phyloP scores from a whole-genome alignment of 352 stramenopile genomes.

The Pythium plurisporium region DNA sequence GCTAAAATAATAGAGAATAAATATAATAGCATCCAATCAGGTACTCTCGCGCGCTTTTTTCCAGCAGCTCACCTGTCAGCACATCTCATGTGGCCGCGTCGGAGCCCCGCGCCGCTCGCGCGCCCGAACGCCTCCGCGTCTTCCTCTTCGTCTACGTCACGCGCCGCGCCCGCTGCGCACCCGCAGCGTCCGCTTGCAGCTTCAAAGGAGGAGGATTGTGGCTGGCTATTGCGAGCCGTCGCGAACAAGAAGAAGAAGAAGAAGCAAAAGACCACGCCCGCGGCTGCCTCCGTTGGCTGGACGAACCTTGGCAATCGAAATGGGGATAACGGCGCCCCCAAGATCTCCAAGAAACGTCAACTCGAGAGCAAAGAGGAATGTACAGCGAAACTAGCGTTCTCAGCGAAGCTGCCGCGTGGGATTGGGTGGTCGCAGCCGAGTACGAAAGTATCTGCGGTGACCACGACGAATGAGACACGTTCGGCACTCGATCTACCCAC shows the following conservation, averaged over 20 bases:
- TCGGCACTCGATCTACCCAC: not conserved
- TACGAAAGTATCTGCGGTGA: not conserved
- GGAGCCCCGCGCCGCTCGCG: not conserved
- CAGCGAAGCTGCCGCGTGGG: slow-evolving; percentile 14
- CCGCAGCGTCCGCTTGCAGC: too few species aligned
- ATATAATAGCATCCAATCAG: slow-evolving; percentile 2
- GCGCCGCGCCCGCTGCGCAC: not conserved
- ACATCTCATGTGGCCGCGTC: slow-evolving; percentile 20
- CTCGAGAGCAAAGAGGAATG: not conserved
- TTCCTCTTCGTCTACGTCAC: too few species aligned
- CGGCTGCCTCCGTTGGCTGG: not conserved
- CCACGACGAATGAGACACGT: not conserved
- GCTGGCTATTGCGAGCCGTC: slow-evolving; percentile 22
- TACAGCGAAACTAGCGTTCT: not conserved
- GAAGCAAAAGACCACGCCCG: not conserved
- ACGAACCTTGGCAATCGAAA: not conserved
- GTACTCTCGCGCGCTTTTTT: not conserved
- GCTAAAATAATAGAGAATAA: too few species aligned
- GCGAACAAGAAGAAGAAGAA: slow-evolving; percentile 18
- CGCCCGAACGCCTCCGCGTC: not conserved
- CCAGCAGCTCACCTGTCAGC: not conserved
- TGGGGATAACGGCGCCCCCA: not conserved
- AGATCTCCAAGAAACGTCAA: slow-evolving; percentile 7
- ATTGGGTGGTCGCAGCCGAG: slow-evolving; percentile 19
- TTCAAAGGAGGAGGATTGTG: slow-evolving; percentile 13